Evolutionary conservation across 2,329 filamentous ascomycete genomes (phyloP).

Genomic region (Colletotrichum musicola): DNA sequence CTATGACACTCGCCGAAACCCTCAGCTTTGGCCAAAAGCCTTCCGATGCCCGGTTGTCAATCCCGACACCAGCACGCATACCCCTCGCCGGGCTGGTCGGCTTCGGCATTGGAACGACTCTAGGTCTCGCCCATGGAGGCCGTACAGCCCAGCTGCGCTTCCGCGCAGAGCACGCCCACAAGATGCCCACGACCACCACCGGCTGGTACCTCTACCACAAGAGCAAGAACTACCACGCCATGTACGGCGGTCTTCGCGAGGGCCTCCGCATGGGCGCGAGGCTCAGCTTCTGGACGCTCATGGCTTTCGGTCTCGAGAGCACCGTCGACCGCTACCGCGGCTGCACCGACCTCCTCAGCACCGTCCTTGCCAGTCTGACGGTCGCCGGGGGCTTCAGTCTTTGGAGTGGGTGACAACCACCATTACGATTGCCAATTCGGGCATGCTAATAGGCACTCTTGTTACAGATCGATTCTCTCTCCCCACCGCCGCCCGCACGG

Average conservation of each 20-base stretch:
- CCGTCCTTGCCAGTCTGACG: constrained; percentile 83
- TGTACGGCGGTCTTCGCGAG: constrained; percentile 82
- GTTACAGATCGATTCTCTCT: constrained; percentile 80
- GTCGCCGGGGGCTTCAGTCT: constrained; percentile 89
- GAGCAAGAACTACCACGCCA: constrained; percentile 92
- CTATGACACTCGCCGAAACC: constrained; percentile 27
- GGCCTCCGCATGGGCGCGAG: constrained; percentile 80
- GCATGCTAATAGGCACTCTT: background rate
- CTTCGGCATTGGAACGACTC: constrained; percentile 75
- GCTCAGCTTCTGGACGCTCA: constrained; percentile 78
- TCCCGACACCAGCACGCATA: constrained; percentile 75
- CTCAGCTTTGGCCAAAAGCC: constrained; percentile 48
- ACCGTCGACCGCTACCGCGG: constrained; percentile 81
- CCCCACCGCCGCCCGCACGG: constrained; percentile 80
- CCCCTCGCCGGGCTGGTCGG: constrained; percentile 73
- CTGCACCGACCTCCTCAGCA: constrained; percentile 82
- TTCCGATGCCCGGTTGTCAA: constrained; percentile 65
- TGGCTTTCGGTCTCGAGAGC: constrained; percentile 87
- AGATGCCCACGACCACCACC: constrained; percentile 82
- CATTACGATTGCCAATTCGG: no score
- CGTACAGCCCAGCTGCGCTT: constrained; percentile 84
- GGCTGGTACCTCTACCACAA: constrained; percentile 99
- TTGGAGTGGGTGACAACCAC: constrained; percentile 72
- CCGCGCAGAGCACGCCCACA: constrained; percentile 95
- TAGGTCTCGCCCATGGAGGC: constrained; percentile 80